Conservation (phyloP, 257 asterid genomes). For the Jasminum sambac region DNA sequence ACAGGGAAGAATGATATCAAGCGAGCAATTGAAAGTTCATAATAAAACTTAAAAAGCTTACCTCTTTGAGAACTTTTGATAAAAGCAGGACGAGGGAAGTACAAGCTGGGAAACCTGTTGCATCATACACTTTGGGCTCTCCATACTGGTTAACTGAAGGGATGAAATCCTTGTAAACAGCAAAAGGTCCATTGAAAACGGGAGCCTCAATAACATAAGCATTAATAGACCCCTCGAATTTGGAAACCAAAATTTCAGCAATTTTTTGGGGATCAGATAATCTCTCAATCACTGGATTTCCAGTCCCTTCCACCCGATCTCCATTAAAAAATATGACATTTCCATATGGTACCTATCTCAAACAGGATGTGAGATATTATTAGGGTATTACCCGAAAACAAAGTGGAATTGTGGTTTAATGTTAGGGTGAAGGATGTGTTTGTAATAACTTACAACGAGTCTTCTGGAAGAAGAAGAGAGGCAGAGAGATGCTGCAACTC, state of each 20-base stretch:
- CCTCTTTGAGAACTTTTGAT: constrained; percentile 72
- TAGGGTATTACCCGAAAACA: background rate
- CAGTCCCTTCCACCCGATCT: constrained; percentile 75
- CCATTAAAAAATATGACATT: constrained; percentile 86
- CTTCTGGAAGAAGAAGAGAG: constrained; percentile 56
- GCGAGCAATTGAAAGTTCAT: background rate
- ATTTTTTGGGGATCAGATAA: constrained; percentile 72
- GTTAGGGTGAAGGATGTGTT: background rate
- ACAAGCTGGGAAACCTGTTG: constrained; percentile 84
- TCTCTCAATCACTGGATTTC: constrained; percentile 79
- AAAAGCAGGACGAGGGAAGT: constrained; percentile 65
- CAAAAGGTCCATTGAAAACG: constrained; percentile 77
- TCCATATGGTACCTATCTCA: constrained; percentile 76
- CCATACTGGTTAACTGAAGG: constrained; percentile 73
- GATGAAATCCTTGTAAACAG: constrained; percentile 84
- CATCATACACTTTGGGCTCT: constrained; percentile 77
- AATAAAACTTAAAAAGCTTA: constrained; percentile 25
- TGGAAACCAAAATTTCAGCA: constrained; percentile 75
- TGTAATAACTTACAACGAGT: constrained; percentile 53
- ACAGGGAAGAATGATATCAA: constrained; percentile 1
- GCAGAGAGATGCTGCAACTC: constrained; percentile 81
- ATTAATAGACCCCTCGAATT: constrained; percentile 79
- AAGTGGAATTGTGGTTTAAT: background rate
- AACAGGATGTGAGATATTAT: constrained; percentile 14
- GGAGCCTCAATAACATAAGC: constrained; percentile 89